phyloP scores from a whole-genome alignment of 1,284 basidiomycete species.

The Rhodotorula sp. region DNA sequence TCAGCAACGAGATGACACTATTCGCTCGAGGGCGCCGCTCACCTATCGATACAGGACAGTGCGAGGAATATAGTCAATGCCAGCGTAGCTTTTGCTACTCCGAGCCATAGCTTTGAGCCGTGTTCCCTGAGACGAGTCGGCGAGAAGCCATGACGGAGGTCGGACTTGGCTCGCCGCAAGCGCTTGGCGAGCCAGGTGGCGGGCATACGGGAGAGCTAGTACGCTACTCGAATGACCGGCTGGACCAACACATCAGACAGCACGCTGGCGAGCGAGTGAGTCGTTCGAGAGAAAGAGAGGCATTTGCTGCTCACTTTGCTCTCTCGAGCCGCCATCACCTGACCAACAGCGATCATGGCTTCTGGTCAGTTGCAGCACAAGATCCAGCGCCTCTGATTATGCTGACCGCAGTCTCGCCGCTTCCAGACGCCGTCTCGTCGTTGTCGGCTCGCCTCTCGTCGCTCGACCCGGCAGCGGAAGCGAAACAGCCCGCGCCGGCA shows the following conservation, averaged over 20 bases:
- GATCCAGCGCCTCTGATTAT: too few relatives aligned
- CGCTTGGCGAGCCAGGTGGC: neutral
- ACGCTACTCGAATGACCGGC: neutral
- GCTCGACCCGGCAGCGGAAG: slow-evolving; percentile 6
- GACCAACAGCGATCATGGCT: slow-evolving; percentile 4
- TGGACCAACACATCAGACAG: neutral
- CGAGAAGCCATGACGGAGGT: neutral
- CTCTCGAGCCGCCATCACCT: too few relatives aligned
- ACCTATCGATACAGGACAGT: neutral
- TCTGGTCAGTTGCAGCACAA: neutral
- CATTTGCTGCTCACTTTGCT: neutral
- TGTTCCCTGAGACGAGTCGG: neutral
- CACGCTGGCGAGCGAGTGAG: neutral
- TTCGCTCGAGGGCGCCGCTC: neutral
- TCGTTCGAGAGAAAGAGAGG: too few relatives aligned
- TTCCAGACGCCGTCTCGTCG: slow-evolving; percentile 32
- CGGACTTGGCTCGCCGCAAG: neutral
- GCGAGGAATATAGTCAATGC: neutral
- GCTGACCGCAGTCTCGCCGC: neutral
- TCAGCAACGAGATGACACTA: neutral
- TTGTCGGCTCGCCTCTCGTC: slow-evolving; percentile 26
- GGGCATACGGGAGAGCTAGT: neutral
- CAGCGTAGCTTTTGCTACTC: neutral
- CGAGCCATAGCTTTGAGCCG: neutral
- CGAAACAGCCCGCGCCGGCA: neutral